These are phyloP conservation scores for Yamadazyma mexicana DNA, from an alignment of 1,139 yeast species.

Conservation along the genomic window DNA sequence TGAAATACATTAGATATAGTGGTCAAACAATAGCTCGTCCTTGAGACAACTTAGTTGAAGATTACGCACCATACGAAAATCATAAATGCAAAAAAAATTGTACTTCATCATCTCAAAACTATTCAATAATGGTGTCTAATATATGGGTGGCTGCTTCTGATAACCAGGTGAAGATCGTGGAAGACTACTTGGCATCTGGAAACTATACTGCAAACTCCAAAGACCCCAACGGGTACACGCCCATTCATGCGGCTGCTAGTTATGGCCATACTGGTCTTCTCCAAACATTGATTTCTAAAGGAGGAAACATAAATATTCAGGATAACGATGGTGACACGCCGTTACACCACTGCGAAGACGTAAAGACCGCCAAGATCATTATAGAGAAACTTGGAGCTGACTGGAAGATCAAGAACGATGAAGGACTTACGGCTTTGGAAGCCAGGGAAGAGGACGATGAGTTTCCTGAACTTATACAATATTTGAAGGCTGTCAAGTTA, in stretches of 20 bases:
- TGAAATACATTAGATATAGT: no score
- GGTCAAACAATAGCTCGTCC: no score
- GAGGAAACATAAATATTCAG: constrained; percentile 79
- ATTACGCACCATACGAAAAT: no score
- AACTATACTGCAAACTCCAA: constrained; percentile 62
- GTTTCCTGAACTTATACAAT: constrained; percentile 72
- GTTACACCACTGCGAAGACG: constrained; percentile 82
- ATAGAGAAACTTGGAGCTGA: constrained; percentile 71
- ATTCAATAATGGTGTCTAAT: constrained; percentile 51
- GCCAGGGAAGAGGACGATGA: constrained; percentile 84
- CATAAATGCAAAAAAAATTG: neutral
- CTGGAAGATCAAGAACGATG: constrained; percentile 59
- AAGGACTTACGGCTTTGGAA: constrained; percentile 69
- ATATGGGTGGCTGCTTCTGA: constrained; percentile 97
- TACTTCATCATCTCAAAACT: constrained; percentile 1
- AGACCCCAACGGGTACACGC: constrained; percentile 93
- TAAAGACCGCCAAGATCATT: constrained; percentile 60
- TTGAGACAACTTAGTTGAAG: no score
- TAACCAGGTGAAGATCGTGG: constrained; percentile 62
- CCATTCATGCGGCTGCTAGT: constrained; percentile 95
- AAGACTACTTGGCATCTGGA: constrained; percentile 51
- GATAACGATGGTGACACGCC: constrained; percentile 97
- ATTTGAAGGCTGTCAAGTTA: constrained; percentile 51
- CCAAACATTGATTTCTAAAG: constrained; percentile 51
- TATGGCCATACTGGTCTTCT: constrained; percentile 79